Conservation (phyloP, 2,329 filamentous ascomycete genomes). For the Pseudocercospora crystallina region DNA sequence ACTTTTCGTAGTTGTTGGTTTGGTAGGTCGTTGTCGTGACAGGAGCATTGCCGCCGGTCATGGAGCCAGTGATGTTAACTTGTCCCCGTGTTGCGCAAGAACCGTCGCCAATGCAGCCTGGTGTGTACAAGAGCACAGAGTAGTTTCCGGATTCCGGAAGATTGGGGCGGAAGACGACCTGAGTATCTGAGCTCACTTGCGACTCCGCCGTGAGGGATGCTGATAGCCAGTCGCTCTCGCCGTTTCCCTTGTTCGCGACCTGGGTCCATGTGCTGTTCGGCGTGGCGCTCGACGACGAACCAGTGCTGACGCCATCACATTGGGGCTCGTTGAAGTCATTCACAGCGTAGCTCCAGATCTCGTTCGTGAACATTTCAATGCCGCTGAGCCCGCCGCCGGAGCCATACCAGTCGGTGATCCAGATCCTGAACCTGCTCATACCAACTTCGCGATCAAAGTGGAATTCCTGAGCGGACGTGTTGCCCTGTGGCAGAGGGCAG, state of each 20-base stretch:
- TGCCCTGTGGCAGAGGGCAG: conserved; percentile 75
- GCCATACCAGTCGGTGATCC: conserved; percentile 86
- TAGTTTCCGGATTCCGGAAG: conserved; percentile 90
- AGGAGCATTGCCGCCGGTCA: conserved; percentile 52
- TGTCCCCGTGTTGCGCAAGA: conserved; percentile 75
- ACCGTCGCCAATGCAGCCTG: conserved; percentile 78
- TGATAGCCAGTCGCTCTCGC: conserved; percentile 74
- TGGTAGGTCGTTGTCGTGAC: conserved; percentile 71
- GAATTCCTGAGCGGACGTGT: conserved; percentile 80
- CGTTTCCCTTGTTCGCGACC: conserved; percentile 63
- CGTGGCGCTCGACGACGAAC: conserved; percentile 65
- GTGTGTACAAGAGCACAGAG: conserved; percentile 85
- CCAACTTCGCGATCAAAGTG: conserved; percentile 83
- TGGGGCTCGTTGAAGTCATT: conserved; percentile 83
- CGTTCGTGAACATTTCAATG: conserved; percentile 80
- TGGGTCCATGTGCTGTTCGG: conserved; percentile 62
- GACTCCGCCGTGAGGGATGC: conserved; percentile 56
- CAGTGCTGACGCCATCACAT: conserved; percentile 65
- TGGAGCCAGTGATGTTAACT: conserved; percentile 75
- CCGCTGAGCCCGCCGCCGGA: conserved; percentile 79
- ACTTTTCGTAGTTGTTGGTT: conserved; percentile 95
- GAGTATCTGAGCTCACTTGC: conserved; percentile 54
- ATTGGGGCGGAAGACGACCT: conserved; percentile 78
- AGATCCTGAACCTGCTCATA: conserved; percentile 83
- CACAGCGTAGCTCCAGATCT: conserved; percentile 71